These are phyloP conservation scores for Neurospora sp. DNA, from an alignment of 495 filamentous ascomycete genomes.

Conservation along the genomic window DNA sequence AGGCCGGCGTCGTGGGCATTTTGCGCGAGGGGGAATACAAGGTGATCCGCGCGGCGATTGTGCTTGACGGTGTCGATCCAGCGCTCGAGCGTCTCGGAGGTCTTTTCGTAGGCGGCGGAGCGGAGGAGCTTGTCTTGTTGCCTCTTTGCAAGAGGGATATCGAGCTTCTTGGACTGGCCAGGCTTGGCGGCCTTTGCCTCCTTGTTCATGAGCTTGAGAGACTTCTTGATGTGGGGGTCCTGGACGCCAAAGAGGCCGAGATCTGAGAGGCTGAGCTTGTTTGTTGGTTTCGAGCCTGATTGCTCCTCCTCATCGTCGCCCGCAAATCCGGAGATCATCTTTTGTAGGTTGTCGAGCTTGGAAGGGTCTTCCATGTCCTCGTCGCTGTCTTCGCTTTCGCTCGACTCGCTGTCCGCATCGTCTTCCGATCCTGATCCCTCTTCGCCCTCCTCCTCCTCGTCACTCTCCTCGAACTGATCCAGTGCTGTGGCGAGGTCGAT, in stretches of 20 bases:
- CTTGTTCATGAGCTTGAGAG: constrained; percentile 58
- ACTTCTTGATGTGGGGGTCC: constrained; percentile 67
- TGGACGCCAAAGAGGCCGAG: constrained; percentile 59
- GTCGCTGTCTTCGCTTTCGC: constrained; percentile 44
- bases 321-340: constrained; percentile 58
- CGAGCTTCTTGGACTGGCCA: constrained; percentile 61
- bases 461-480: constrained; percentile 53
- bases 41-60: constrained; percentile 83
- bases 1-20: constrained; percentile 45
- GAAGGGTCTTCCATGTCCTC: constrained; percentile 51
- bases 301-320: constrained; percentile 26
- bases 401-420: constrained; percentile 42
- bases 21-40: constrained; percentile 80
- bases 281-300: constrained; percentile 33
- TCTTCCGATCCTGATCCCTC: constrained; percentile 25
- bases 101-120: constrained; percentile 77
- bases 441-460: constrained; percentile 28
- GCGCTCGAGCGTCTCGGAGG: constrained; percentile 77
- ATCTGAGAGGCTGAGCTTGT: constrained; percentile 73
- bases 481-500: constrained; percentile 76
- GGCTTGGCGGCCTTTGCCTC: constrained; percentile 40
- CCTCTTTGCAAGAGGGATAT: constrained; percentile 75
- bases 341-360: constrained; percentile 54
- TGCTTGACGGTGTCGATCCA: constrained; percentile 94
- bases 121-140: constrained; percentile 85